These are phyloP conservation scores for Liquidambar formosana DNA, from an alignment of 164 flowering plant genomes.

Conservation along the genomic window DNA sequence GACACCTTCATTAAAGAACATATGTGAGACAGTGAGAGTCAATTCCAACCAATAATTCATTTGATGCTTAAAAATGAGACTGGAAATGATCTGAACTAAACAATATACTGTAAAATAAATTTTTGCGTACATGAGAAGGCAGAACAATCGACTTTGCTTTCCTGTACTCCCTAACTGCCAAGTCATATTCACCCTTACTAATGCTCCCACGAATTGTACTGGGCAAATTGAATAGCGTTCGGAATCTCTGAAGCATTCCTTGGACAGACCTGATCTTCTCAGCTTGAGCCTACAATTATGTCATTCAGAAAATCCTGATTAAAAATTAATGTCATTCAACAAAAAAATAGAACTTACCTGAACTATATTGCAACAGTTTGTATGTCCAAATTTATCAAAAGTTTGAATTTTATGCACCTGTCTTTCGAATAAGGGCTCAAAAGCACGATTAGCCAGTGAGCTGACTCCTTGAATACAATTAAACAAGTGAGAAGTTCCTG, in stretches of 20 bases:
- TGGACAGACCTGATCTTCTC: conserved; percentile 99
- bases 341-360: conserved; percentile 2
- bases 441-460: conserved; percentile 81
- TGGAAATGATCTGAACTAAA: background rate
- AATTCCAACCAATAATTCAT: background rate
- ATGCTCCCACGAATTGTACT: conserved; percentile 94
- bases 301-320: conserved; percentile 9
- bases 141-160: conserved; percentile 97
- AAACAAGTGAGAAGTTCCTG: conserved; percentile 85
- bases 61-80: conserved; percentile 4
- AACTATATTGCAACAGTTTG: background rate
- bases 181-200: conserved; percentile 97
- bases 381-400: conserved; percentile 12
- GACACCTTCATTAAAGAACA: too few species aligned
- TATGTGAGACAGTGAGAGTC: background rate
- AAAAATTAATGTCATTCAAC: conserved; percentile 8
- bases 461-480: conserved; percentile 72
- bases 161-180: conserved; percentile 96
- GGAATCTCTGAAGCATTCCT: conserved; percentile 99
- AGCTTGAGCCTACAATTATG: conserved; percentile 76
- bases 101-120: background rate
- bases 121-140: conserved; percentile 86
- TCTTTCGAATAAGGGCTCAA: conserved; percentile 94
- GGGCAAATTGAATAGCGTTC: conserved; percentile 94
- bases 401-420: conserved; percentile 58